phyloP scores from a whole-genome alignment of 2,329 filamentous ascomycete species.

The Pseudogymnoascus sp. region DNA sequence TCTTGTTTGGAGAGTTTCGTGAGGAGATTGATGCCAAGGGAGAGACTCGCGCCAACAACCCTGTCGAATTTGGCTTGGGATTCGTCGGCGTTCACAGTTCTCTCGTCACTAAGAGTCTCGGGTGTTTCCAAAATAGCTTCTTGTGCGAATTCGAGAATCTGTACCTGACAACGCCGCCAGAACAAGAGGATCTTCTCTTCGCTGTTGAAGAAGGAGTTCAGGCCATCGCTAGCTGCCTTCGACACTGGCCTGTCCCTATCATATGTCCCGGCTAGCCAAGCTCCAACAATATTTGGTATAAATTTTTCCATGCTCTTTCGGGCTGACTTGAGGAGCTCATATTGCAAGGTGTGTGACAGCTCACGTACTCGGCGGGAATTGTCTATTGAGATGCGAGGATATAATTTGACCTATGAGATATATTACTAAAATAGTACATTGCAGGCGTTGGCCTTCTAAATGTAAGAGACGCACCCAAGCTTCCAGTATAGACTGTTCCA shows the following conservation, averaged over 20 bases:
- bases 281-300: slow-evolving; percentile 68
- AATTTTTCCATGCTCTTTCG: slow-evolving; percentile 79
- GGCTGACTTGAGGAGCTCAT: slow-evolving; percentile 51
- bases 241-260: slow-evolving; percentile 75
- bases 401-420: slow-evolving; percentile 64
- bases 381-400: slow-evolving; percentile 85
- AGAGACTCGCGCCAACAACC: slow-evolving; percentile 53
- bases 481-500: slow-evolving; percentile 77
- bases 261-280: slow-evolving; percentile 87
- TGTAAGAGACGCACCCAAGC: slow-evolving; percentile 63
- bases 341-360: slow-evolving; percentile 69
- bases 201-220: slow-evolving; percentile 68
- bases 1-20: slow-evolving; percentile 44
- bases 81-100: slow-evolving; percentile 77
- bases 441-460: slow-evolving; percentile 9
- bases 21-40: slow-evolving; percentile 47
- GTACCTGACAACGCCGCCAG: slow-evolving; percentile 72
- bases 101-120: slow-evolving; percentile 80
- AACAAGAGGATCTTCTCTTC: slow-evolving; percentile 72
- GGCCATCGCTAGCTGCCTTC: slow-evolving; percentile 68
- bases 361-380: slow-evolving; percentile 82
- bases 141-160: slow-evolving; percentile 75
- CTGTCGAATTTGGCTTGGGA: slow-evolving; percentile 78
- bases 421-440: slow-evolving; percentile 33
- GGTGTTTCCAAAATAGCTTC: slow-evolving; percentile 75